A percentile compares a stretch with the other conserved stretches of the same genome.
Conservation (phyloP, 2,329 filamentous ascomycete species). For the Penicillium sp. region DNA sequence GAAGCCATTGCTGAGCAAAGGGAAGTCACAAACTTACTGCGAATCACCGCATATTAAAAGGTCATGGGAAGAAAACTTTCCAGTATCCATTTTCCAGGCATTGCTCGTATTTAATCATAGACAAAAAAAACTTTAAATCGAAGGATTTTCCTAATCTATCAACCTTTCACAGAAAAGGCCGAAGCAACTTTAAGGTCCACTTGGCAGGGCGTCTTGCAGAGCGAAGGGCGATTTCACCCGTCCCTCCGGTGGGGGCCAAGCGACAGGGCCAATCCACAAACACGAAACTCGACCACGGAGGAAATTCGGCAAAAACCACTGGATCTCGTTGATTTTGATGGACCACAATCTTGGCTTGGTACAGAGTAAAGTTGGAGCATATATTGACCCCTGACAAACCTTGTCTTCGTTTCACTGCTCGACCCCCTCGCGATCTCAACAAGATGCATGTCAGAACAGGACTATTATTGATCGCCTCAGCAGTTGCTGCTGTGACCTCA, state of each 20-base stretch:
- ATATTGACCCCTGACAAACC: conserved; percentile 1
- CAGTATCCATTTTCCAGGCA: not conserved
- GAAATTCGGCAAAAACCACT: conserved; percentile 1
- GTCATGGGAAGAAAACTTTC: not conserved
- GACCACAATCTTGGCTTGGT: not conserved
- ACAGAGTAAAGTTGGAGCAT: not conserved
- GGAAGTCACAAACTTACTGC: no score
- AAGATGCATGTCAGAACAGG: conserved; percentile 14
- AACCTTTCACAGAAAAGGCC: not conserved
- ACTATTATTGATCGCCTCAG: conserved; percentile 9
- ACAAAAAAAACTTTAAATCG: not conserved
- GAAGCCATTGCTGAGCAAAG: no score
- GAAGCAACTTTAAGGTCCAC: not conserved
- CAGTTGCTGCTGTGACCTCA: conserved; percentile 8
- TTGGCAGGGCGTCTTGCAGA: not conserved
- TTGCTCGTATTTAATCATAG: not conserved
- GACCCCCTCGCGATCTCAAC: not conserved
- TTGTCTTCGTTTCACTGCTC: not conserved
- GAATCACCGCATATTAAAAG: no score
- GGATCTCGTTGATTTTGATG: not conserved
- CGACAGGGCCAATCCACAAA: not conserved
- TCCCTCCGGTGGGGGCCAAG: not conserved
- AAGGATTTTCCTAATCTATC: conserved; percentile 3
- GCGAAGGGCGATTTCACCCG: no score
- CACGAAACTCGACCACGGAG: not conserved